Evolutionary conservation across 2,329 filamentous ascomycete species (phyloP).

Genomic region (Xylaria sp.): DNA sequence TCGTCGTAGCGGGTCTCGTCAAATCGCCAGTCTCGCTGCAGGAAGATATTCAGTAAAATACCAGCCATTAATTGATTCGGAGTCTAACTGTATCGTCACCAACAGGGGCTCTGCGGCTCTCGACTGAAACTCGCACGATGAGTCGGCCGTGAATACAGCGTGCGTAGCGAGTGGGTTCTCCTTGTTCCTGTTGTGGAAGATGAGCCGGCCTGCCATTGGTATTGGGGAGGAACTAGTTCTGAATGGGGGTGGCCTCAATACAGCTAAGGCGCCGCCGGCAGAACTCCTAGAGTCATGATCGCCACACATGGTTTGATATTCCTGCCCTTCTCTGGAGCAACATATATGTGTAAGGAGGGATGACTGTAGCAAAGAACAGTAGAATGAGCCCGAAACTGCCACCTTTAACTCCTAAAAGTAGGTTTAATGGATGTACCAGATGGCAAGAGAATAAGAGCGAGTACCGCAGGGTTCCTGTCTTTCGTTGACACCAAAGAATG

Average conservation of each 20-base stretch:
- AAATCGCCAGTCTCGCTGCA: conserved; percentile 56
- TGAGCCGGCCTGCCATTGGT: conserved; percentile 45
- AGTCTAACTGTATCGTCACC: conserved; percentile 58
- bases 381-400: not conserved
- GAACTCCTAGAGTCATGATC: conserved; percentile 52
- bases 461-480: not conserved
- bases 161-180: conserved; percentile 52
- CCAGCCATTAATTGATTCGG: not conserved
- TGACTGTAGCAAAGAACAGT: not conserved
- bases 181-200: conserved; percentile 56
- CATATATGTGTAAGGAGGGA: not conserved
- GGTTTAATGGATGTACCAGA: not conserved
- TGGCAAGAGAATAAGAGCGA: not conserved
- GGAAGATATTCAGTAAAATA: conserved; percentile 23
- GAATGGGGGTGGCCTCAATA: conserved; percentile 51
- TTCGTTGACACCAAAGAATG: conserved; percentile 4
- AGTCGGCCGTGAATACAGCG: conserved; percentile 53
- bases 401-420: not conserved
- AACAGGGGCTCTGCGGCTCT: conserved; percentile 44
- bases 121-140: conserved; percentile 36
- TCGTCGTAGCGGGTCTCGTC: conserved; percentile 53
- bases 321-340: not conserved
- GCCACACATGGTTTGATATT: conserved; percentile 55
- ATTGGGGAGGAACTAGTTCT: conserved; percentile 19
- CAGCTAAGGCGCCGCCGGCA: conserved; percentile 58